Evolutionary conservation across 2,329 filamentous ascomycete genomes (phyloP).

Genomic region (Rhynchosporium secalis): DNA sequence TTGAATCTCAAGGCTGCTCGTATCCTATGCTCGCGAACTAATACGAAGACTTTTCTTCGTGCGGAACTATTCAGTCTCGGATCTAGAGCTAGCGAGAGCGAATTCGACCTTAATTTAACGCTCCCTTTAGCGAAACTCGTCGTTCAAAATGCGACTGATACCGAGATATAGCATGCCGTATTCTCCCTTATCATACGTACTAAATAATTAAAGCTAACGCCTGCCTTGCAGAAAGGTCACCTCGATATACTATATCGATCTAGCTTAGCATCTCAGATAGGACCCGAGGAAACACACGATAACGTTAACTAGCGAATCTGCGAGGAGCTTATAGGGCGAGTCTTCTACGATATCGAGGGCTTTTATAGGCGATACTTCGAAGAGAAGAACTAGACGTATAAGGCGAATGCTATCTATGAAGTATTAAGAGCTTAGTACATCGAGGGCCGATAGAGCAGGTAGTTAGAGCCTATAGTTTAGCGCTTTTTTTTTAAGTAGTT

Average conservation of each 20-base stretch:
- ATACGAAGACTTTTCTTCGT: no score
- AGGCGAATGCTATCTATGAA: slow-evolving; percentile 32
- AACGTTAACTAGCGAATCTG: slow-evolving; percentile 35
- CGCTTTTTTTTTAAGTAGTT: slow-evolving; percentile 32
- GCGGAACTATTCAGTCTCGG: no score
- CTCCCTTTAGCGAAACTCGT: no score
- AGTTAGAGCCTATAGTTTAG: slow-evolving; percentile 32
- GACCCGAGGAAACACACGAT: slow-evolving; percentile 33
- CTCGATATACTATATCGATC: slow-evolving; percentile 29
- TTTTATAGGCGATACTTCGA: slow-evolving; percentile 31
- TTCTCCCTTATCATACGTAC: no score
- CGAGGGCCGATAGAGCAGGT: slow-evolving; percentile 30
- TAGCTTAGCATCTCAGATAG: slow-evolving; percentile 33
- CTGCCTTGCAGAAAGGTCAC: slow-evolving; percentile 1
- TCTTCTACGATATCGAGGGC: slow-evolving; percentile 33
- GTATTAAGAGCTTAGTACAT: slow-evolving; percentile 30
- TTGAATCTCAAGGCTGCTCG: no score
- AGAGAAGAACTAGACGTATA: slow-evolving; percentile 29
- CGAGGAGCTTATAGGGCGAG: slow-evolving; percentile 32
- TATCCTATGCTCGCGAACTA: no score
- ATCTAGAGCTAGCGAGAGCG: no score
- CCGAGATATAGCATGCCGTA: no score
- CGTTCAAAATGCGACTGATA: no score
- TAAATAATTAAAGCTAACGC: no score
- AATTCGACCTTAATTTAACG: no score